phyloP scores from a whole-genome alignment of 2,329 filamentous ascomycete species.

The Pseudohalonectria lignicola region DNA sequence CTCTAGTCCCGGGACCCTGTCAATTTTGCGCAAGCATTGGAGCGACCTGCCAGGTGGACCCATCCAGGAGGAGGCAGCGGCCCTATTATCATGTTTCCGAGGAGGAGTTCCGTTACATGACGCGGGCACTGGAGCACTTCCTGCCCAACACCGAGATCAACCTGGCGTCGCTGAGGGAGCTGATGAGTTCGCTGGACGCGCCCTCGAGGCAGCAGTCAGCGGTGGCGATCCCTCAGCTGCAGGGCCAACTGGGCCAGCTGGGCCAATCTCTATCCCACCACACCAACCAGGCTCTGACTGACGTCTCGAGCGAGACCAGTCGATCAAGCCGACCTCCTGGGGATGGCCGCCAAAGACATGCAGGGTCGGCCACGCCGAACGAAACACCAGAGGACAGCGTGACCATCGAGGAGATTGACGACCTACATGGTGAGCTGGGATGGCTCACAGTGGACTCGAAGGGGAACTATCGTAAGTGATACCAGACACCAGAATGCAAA shows the following conservation, averaged over 20 bases:
- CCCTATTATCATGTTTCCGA: slow-evolving; percentile 18
- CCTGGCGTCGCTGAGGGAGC: slow-evolving; percentile 10
- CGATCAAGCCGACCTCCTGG: too few relatives aligned
- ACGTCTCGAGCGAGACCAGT: not conserved
- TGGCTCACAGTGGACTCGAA: slow-evolving; percentile 12
- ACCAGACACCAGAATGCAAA: too few relatives aligned
- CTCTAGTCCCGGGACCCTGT: slow-evolving; percentile 17
- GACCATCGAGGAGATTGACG: slow-evolving; percentile 11
- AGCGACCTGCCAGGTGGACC: slow-evolving; percentile 14
- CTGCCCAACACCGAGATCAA: slow-evolving; percentile 13
- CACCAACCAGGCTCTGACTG: not conserved
- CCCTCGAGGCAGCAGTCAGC: not conserved
- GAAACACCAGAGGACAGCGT: slow-evolving; percentile 1
- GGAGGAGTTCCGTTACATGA: slow-evolving; percentile 17
- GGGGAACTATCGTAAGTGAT: slow-evolving; percentile 8
- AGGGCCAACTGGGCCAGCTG: too few relatives aligned
- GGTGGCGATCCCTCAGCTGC: too few relatives aligned
- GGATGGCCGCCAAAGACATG: not conserved
- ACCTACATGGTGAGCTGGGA: slow-evolving; percentile 11
- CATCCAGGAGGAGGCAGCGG: slow-evolving; percentile 15
- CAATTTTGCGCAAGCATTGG: slow-evolving; percentile 16
- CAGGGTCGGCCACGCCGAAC: not conserved
- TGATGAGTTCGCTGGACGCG: slow-evolving; percentile 8
- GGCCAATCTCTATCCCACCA: too few relatives aligned
- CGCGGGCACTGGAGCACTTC: slow-evolving; percentile 15